Evolutionary conservation across 148 eudicot genomes (phyloP), one percentile per base, ranked within the genome.

Genomic region (Silene conica): DNA sequence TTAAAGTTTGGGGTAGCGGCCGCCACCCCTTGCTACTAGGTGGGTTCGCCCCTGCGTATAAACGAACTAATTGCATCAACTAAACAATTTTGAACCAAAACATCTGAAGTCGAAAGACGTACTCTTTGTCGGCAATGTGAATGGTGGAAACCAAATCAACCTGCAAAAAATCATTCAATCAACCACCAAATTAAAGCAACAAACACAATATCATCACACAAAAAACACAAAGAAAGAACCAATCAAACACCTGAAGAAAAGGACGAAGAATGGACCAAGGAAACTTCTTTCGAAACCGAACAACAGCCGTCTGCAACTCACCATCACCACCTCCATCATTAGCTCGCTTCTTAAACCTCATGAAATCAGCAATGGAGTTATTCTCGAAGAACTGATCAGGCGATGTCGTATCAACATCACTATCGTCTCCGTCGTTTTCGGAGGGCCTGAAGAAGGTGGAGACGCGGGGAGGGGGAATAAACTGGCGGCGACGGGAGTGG

Each of bases 121-220:
- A 96, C 99, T 92, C 92, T 80, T 81, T 85, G 72, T 96, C 99
- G 3, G 92, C 99, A 87, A 96, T 96, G 81, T 96, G 99, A 58
- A 96, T 92, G 1, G 96, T 92, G 1, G 99, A 96, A 65, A 96
- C 95, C 89, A 92, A 87, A 92, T 96, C 99, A 79, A 96, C 97
- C 97, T 96, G 82, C 83, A 80, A 58, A 50, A 69, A 52, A 50
- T 11, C 71, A 31, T 15, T 31, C 78, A 78, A 50, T 8, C 41
- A 66, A 67, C 38, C 63, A 15, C 34, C 59, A 70, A 73, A 9
- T 25, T 25, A 73, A 21, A 6, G 67, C 34, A 31, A 63, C 0
- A 20, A 12, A 71, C 18, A 62, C 2, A 21, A 57, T 63, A 59
- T 15, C 13, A 73, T 59, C 13, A 57, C 3, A 50, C 3, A 31